Percentiles rank a stretch among this genome's conserved stretches.
Evolutionary conservation across 805 yeast species (phyloP).

Genomic region (Kluyveromyces wickerhamii): DNA sequence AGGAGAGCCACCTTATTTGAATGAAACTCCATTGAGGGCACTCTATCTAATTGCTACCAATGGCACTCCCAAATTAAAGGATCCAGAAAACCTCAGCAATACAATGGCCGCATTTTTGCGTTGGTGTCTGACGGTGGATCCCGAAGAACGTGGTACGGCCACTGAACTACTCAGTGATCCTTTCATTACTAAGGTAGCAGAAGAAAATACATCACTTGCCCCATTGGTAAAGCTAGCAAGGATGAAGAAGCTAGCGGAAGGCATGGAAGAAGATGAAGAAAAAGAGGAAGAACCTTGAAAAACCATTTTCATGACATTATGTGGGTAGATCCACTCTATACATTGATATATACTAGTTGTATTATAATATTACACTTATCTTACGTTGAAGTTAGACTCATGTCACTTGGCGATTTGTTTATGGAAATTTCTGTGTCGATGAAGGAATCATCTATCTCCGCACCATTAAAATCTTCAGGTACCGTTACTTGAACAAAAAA

Average conservation of each 20-base stretch:
- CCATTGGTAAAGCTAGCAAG: conserved; percentile 71
- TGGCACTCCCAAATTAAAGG: conserved; percentile 90
- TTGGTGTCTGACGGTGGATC: conserved; percentile 74
- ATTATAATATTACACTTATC: neutral
- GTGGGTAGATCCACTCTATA: neutral
- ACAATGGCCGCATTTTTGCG: conserved; percentile 62
- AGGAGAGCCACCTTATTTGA: conserved; percentile 96
- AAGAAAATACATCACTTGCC: conserved; percentile 51
- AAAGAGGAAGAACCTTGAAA: neutral
- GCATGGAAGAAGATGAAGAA: conserved; percentile 28
- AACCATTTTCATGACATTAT: conserved; percentile 1
- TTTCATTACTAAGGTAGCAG: conserved; percentile 51
- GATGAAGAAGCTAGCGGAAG: conserved; percentile 47
- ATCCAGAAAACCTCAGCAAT: conserved; percentile 70
- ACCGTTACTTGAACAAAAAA: conserved; percentile 65
- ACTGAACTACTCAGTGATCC: conserved; percentile 58
- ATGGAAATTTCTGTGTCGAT: neutral
- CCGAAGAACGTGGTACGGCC: conserved; percentile 74
- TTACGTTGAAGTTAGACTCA: conserved; percentile 17
- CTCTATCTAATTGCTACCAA: conserved; percentile 90
- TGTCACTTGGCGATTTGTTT: conserved; percentile 13
- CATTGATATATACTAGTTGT: conserved; percentile 2
- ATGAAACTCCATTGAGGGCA: conserved; percentile 92
- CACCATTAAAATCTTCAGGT: conserved; percentile 9
- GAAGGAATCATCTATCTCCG: neutral